A percentile compares a stretch with the other conserved stretches of the same genome.
Conservation (phyloP, 805 yeast genomes). For the Wickerhamomyces strasburgensis region DNA sequence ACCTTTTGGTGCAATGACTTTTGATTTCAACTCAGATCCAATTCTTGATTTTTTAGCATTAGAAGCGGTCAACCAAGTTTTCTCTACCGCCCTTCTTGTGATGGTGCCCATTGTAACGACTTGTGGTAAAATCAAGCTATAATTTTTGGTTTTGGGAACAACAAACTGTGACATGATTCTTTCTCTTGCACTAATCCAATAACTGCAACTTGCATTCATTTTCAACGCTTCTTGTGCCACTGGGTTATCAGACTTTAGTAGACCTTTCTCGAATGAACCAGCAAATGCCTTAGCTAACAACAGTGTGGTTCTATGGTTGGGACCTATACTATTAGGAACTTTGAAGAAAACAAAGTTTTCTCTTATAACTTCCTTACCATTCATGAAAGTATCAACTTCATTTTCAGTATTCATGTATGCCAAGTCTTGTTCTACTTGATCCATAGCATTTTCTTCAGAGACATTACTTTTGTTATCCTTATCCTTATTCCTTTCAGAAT, state of each 20-base stretch:
- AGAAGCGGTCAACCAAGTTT: slow-evolving; percentile 96
- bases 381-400: slow-evolving; percentile 4
- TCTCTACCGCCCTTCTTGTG: slow-evolving; percentile 94
- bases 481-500: neutral
- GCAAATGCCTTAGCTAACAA: slow-evolving; percentile 75
- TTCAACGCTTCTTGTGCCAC: slow-evolving; percentile 73
- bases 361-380: neutral
- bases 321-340: slow-evolving; percentile 88
- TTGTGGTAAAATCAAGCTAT: slow-evolving; percentile 67
- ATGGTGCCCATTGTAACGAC: slow-evolving; percentile 93
- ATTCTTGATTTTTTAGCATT: slow-evolving; percentile 82
- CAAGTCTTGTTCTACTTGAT: slow-evolving; percentile 3
- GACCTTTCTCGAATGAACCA: slow-evolving; percentile 66
- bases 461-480: neutral
- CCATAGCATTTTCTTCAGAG: slow-evolving; percentile 1
- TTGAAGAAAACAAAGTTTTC: slow-evolving; percentile 41
- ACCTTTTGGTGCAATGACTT: slow-evolving; percentile 82
- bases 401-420: neutral
- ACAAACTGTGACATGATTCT: slow-evolving; percentile 84
- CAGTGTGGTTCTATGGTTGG: slow-evolving; percentile 62
- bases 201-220: slow-evolving; percentile 76
- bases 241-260: slow-evolving; percentile 63
- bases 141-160: slow-evolving; percentile 43
- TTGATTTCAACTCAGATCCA: slow-evolving; percentile 90
- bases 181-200: slow-evolving; percentile 90